Percentiles rank a stretch among this genome's conserved stretches.
phyloP scores from a whole-genome alignment of 345 rosid species.

The Eucalyptus pauciflora region DNA sequence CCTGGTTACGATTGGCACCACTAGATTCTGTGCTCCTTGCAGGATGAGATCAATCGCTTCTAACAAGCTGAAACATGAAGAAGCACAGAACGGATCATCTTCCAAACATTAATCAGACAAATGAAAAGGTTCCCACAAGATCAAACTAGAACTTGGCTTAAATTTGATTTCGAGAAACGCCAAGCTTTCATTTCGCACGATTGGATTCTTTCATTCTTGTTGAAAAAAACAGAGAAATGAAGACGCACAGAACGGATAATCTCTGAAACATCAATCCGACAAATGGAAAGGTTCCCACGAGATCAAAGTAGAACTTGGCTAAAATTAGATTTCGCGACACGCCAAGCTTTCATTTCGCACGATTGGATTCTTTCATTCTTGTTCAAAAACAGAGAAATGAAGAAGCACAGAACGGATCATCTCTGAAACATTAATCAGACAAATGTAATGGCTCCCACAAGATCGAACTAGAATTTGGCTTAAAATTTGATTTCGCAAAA shows the following conservation, averaged over 20 bases:
- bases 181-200: too few species aligned
- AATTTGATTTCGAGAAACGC: too few species aligned
- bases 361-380: not conserved
- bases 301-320: not conserved
- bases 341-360: not conserved
- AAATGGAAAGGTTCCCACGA: not conserved
- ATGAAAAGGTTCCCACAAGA: not conserved
- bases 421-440: not conserved
- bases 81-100: not conserved
- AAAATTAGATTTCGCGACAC: not conserved
- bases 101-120: not conserved
- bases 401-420: not conserved
- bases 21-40: conserved; percentile 77
- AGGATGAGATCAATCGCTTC: conserved; percentile 73
- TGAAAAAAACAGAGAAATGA: too few species aligned
- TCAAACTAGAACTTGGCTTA: not conserved
- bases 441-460: not conserved
- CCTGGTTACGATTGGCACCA: conserved; percentile 52
- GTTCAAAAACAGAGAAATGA: not conserved
- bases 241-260: not conserved
- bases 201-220: too few species aligned
- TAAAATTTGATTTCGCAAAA: not conserved
- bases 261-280: not conserved
- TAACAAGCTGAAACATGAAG: conserved; percentile 35
- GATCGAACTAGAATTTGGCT: not conserved